A percentile compares a stretch with the other conserved stretches of the same genome.
phyloP scores from a whole-genome alignment of 805 yeast species.

The Candida yuanshanica region DNA sequence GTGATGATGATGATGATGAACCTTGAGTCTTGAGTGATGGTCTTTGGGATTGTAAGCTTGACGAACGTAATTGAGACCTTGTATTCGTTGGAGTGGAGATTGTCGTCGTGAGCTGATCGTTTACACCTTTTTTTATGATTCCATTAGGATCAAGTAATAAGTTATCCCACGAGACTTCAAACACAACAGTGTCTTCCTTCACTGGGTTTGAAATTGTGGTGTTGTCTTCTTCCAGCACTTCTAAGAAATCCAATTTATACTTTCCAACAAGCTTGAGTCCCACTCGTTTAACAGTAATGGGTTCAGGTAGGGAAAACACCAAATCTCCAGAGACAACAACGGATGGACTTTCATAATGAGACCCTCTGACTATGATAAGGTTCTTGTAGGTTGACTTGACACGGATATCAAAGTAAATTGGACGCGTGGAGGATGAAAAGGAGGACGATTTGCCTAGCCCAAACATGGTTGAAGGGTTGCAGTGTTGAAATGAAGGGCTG shows the following conservation, averaged over 20 bases:
- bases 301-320: conserved; percentile 64
- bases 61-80: conserved; percentile 1
- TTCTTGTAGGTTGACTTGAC: conserved; percentile 41
- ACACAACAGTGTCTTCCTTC: conserved; percentile 51
- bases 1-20: conserved; percentile 3
- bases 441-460: conserved; percentile 19
- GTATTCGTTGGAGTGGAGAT: conserved; percentile 9
- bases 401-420: conserved; percentile 27
- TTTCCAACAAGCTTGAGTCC: conserved; percentile 58
- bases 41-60: background rate
- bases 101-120: background rate
- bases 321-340: conserved; percentile 70
- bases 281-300: conserved; percentile 56
- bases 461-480: conserved; percentile 15
- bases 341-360: conserved; percentile 70
- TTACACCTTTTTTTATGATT: conserved; percentile 15
- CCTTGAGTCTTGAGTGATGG: no score
- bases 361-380: conserved; percentile 70
- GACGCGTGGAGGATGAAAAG: conserved; percentile 5
- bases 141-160: conserved; percentile 31
- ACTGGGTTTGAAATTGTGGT: conserved; percentile 33
- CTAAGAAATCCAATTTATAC: conserved; percentile 52
- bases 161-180: conserved; percentile 72
- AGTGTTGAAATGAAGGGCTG: background rate
- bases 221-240: conserved; percentile 36